phyloP scores from a whole-genome alignment of 805 yeast species.

The Starmerella powellii region DNA sequence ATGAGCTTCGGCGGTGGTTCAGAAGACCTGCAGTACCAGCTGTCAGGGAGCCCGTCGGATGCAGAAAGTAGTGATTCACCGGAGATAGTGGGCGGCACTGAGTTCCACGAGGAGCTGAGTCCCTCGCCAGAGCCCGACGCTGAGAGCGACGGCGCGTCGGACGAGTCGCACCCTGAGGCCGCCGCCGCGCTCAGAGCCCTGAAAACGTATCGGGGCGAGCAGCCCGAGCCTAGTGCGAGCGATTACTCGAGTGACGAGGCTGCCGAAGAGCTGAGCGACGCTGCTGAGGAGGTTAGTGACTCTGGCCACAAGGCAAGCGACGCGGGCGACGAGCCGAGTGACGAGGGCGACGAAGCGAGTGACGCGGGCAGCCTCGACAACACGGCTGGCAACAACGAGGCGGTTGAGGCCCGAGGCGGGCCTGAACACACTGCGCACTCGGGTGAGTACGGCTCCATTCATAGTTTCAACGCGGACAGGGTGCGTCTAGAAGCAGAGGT shows the following conservation, averaged over 20 bases:
- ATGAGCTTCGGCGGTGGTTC: constrained; percentile 2
- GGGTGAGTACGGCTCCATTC: no score
- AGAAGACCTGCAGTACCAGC: not conserved
- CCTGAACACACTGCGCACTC: no score
- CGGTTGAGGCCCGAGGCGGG: not conserved
- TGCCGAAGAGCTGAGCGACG: not conserved
- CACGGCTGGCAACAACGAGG: not conserved
- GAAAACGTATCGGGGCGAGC: constrained; percentile 4
- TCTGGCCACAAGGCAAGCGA: no score
- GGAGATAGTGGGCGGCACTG: not conserved
- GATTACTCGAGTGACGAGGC: not conserved
- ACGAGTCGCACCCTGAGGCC: constrained; percentile 6
- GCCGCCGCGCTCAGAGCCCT: constrained; percentile 6
- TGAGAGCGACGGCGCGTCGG: not conserved
- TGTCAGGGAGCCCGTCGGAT: no score
- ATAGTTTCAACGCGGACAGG: not conserved
- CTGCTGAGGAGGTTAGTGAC: no score
- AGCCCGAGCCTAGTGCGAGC: not conserved
- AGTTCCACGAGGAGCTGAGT: not conserved
- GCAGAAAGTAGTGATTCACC: not conserved
- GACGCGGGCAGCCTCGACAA: not conserved
- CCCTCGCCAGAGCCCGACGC: not conserved
- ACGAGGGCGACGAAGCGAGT: not conserved
- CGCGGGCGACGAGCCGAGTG: not conserved
- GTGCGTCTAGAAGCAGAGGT: constrained; percentile 6